Evolutionary conservation across 176 grass and related monocot species (phyloP).

Genomic region (bread wheat (Triticum aestivum)): DNA sequence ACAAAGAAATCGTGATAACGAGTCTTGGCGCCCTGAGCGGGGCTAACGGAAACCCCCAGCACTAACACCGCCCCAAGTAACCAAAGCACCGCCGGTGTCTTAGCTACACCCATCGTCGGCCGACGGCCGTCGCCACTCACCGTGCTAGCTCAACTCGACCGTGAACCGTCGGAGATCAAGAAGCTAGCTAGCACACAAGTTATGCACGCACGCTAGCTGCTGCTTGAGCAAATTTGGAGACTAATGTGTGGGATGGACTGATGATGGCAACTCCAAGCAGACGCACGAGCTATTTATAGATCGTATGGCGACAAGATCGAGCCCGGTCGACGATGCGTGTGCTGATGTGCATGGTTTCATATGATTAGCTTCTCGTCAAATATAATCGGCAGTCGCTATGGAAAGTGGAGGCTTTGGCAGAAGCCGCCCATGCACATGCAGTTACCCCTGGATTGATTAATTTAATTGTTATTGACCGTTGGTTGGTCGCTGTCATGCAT

Average conservation of each 20-base stretch:
- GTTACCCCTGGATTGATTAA: background rate
- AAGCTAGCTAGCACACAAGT: background rate
- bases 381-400: background rate
- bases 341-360: background rate
- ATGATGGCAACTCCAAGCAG: background rate
- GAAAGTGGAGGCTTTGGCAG: too few species aligned
- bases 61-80: slow-evolving; percentile 28
- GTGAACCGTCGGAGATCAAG: background rate
- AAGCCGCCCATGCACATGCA: background rate
- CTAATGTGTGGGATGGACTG: background rate
- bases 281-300: background rate
- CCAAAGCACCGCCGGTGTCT: slow-evolving; percentile 27
- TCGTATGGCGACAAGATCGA: background rate
- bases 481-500: background rate
- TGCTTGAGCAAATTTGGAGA: background rate
- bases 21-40: background rate
- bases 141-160: background rate
- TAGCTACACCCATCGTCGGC: slow-evolving; percentile 22
- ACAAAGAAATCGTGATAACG: slow-evolving; percentile 35
- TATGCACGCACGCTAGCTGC: background rate
- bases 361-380: background rate
- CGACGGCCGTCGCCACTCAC: background rate
- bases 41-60: slow-evolving; percentile 22
- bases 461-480: background rate
- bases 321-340: background rate